These are phyloP conservation scores for Leonotis leonurus DNA, from an alignment of 257 asterid species.

Conservation along the genomic window DNA sequence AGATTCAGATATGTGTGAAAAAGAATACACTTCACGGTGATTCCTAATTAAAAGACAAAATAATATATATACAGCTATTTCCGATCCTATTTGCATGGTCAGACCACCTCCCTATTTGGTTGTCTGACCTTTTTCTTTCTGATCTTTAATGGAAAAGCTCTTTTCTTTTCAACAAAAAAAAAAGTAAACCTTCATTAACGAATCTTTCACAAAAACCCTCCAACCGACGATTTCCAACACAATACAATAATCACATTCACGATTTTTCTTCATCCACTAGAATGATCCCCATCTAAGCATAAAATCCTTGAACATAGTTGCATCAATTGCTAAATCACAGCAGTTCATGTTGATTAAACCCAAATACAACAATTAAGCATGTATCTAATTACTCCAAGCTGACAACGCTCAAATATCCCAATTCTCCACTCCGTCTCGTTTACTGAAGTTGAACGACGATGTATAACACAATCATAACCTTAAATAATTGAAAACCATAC, in stretches of 20 bases:
- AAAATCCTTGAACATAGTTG: not conserved
- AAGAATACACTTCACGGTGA: too few relatives aligned
- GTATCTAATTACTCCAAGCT: not conserved
- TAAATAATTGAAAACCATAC: not conserved
- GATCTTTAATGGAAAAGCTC: too few relatives aligned
- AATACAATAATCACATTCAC: constrained; percentile 4
- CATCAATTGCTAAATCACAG: not conserved
- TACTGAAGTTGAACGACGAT: not conserved
- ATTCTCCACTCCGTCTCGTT: not conserved
- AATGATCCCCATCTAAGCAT: not conserved
- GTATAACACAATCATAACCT: not conserved
- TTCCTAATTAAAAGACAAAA: too few relatives aligned
- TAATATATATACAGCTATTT: too few relatives aligned
- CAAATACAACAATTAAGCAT: not conserved
- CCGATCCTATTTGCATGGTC: too few relatives aligned
- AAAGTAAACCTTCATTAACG: not conserved
- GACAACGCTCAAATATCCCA: not conserved
- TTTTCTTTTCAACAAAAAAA: too few relatives aligned
- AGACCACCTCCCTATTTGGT: too few relatives aligned
- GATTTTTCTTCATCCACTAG: not conserved
- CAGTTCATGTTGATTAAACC: not conserved
- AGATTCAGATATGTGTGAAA: not conserved
- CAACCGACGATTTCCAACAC: not conserved
- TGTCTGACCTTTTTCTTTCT: too few relatives aligned
- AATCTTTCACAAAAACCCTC: not conserved